These are phyloP conservation scores for Tolypocladium nubicola DNA, from an alignment of 2,329 filamentous ascomycete species.

Conservation along the genomic window DNA sequence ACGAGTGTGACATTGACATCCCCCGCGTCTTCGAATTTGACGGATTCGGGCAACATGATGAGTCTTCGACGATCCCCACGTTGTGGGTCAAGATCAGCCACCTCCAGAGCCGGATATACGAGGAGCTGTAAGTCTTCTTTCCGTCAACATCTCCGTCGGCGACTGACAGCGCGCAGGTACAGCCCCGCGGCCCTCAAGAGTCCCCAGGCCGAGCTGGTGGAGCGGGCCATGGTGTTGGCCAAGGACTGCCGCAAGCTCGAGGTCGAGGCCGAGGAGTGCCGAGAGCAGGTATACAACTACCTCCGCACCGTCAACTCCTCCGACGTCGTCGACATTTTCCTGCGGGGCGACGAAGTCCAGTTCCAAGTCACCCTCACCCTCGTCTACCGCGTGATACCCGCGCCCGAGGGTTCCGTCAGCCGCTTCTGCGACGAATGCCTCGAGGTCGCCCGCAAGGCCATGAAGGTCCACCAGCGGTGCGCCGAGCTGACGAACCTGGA, in stretches of 20 bases:
- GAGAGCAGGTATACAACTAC: slow-evolving; percentile 23
- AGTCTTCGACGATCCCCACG: slow-evolving; percentile 28
- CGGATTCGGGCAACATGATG: slow-evolving; percentile 20
- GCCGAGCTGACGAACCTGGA: slow-evolving; percentile 31
- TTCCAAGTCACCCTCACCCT: slow-evolving; percentile 38
- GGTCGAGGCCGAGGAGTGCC: slow-evolving; percentile 21
- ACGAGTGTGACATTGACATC: slow-evolving; percentile 49
- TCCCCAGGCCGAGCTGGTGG: slow-evolving; percentile 27
- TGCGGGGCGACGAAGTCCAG: slow-evolving; percentile 36
- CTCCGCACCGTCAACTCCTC: slow-evolving; percentile 27
- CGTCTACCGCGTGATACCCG: slow-evolving; percentile 41
- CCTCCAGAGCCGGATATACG: slow-evolving; percentile 49
- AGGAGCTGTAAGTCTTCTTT: slow-evolving; percentile 25
- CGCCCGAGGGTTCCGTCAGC: slow-evolving; percentile 27
- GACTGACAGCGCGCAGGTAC: slow-evolving; percentile 27
- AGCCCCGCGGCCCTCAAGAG: slow-evolving; percentile 33
- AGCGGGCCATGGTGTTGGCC: slow-evolving; percentile 27
- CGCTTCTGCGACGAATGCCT: slow-evolving; percentile 40
- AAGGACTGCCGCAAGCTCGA: slow-evolving; percentile 26
- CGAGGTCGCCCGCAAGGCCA: slow-evolving; percentile 36
- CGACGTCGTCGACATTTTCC: slow-evolving; percentile 29
- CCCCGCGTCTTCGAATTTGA: slow-evolving; percentile 32
- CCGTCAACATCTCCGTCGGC: too few relatives aligned
- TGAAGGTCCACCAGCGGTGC: slow-evolving; percentile 32
- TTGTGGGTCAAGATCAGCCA: slow-evolving; percentile 45